These are phyloP conservation scores for Rugonectria rugulosa DNA, from an alignment of 2,329 filamentous ascomycete species.

Conservation along the genomic window DNA sequence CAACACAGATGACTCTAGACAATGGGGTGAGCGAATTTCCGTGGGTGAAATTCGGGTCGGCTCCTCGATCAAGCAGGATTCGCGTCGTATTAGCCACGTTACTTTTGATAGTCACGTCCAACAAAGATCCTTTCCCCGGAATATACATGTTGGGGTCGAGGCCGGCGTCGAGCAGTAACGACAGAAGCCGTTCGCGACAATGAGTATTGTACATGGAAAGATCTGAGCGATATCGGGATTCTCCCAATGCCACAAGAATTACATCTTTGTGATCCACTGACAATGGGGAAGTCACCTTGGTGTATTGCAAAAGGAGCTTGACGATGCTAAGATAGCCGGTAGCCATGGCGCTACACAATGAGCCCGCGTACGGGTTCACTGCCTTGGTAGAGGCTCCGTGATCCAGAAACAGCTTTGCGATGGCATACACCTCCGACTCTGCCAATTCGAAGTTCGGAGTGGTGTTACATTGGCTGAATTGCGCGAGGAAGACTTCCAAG, in stretches of 20 bases:
- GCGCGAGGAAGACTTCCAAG: neutral
- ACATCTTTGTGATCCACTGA: neutral
- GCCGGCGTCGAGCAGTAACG: neutral
- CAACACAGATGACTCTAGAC: neutral
- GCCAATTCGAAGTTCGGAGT: neutral
- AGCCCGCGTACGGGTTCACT: neutral
- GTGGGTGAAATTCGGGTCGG: neutral
- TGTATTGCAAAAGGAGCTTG: neutral
- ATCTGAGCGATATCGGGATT: too few relatives aligned
- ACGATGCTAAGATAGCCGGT: conserved; percentile 9
- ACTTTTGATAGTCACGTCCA: neutral
- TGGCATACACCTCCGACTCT: neutral
- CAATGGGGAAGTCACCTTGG: neutral
- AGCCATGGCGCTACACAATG: neutral
- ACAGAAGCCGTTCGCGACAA: neutral
- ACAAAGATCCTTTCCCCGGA: neutral
- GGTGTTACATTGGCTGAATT: neutral
- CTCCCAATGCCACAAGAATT: neutral
- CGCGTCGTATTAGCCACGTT: neutral
- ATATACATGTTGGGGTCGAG: neutral
- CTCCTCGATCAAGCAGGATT: neutral
- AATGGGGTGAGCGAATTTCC: neutral
- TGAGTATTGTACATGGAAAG: too few relatives aligned
- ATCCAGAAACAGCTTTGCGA: neutral
- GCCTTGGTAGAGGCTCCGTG: neutral